Base-by-base conservation (phyloP, 73 alveolate species). In the Blepharisma japonicum region DNA sequence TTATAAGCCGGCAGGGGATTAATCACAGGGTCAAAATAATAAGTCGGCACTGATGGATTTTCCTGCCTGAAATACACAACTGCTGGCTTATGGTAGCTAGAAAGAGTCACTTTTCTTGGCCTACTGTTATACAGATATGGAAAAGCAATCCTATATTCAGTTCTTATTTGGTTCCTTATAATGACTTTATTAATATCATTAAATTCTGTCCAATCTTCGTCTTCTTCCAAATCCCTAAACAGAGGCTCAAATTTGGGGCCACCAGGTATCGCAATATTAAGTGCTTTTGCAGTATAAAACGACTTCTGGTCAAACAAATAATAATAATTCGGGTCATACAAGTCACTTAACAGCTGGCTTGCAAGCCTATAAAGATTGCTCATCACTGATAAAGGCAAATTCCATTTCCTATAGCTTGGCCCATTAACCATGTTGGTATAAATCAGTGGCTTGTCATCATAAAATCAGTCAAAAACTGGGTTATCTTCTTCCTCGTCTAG, bases 181-280 rank as follows among this genome's bases (percentile, higher is more conserved):
- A 98, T 95, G 74, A 98, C 94, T 90, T 98, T 98, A 84, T 96
- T 97, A 74, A 98, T 97, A 81, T 98, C 99, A 79, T 97, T 98
- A 89, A 98, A 98, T 89, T 97, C 99, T 79, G 93, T 95, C 89
- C 97, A 98, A 87, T 98, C 99, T 83, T 98, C 99, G 79, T 96
- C 99, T 56, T 97, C 98, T 81, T 82, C 87, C 81, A 90, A 92
- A 89, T 97, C 99, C 68, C 93, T 71, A 71, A 55, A 90, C 68
- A 98, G 90, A 55, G 99, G 99, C 88, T 98, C 99, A 95, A 97
- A 98, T 90, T 98, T 98, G 25, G 99, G 99, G 7, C 99, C 99
- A 71, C 99, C 99, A 55, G 99, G 99, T 68, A 98, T 98, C 39
- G 99, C 99, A 91, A 98, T 85, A 90, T 98, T 98, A 68, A 98